These are phyloP conservation scores for Acanthamoeba royreba DNA, from an alignment of 208 protist genomes.

Conservation along the genomic window DNA sequence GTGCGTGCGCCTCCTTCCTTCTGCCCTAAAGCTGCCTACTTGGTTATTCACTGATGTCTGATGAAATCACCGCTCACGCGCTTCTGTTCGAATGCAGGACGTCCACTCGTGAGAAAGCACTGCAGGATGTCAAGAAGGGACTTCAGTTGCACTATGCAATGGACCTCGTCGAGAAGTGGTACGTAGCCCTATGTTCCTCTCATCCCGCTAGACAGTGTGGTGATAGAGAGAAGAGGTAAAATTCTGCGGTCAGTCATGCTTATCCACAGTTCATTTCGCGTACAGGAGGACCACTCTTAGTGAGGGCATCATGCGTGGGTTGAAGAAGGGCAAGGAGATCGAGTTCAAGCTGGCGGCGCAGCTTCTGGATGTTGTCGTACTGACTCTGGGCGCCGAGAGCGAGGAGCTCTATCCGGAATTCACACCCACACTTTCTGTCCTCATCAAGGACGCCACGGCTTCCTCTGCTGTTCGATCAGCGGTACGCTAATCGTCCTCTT, in stretches of 20 bases:
- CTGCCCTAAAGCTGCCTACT: neutral
- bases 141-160: neutral
- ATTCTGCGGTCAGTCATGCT: no score
- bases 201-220: neutral
- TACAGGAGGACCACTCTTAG: neutral
- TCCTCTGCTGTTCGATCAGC: neutral
- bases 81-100: neutral
- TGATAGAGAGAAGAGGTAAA: neutral
- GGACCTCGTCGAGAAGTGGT: conserved; percentile 34
- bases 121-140: neutral
- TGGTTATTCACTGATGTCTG: neutral
- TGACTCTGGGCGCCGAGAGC: conserved; percentile 2
- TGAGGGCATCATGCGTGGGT: neutral
- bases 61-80: neutral
- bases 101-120: neutral
- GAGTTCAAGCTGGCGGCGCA: conserved; percentile 7
- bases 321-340: conserved; percentile 1
- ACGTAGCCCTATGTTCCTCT: neutral
- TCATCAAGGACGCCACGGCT: neutral
- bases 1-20: neutral
- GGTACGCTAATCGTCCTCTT: no score
- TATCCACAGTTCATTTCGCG: no score
- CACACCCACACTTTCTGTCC: neutral
- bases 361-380: neutral
- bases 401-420: conserved; percentile 7